Base-by-base conservation (phyloP, 345 rosid species). In the Aurinia saxatilis region DNA sequence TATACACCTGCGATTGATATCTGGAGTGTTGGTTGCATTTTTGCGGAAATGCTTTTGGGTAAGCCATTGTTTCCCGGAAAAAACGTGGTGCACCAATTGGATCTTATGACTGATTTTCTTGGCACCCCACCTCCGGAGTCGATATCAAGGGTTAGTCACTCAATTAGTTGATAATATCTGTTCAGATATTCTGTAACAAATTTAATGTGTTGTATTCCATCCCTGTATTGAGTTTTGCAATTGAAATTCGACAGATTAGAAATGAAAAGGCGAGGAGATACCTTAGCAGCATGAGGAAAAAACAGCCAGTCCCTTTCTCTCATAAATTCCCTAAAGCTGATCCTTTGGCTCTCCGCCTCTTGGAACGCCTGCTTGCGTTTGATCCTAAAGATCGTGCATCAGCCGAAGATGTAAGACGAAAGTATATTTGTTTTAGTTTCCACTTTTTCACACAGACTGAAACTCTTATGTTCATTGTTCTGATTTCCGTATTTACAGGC, bases 21-120 rank as follows among this genome's bases (percentile, higher is more conserved):
- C 34, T 92, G 98, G 98, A 92, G 98, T 80, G 81, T 92, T 50
- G 98, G 98, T 73, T 92, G 98, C 78, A 92, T 89, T 71, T 92
- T 92, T 70, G 97, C 99, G 17, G 99, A 92, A 80, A 81, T 92
- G 96, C 95, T 92, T 70, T 66, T 85, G 49, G 97, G 98, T 53
- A 87, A 80, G 72, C 98, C 97, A 40, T 66, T 92, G 58, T 92
- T 92, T 77, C 98, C 98, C 23, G 97, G 98, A 57, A 87, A 84
- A 78, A 92, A 92, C 70, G 96, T 91, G 75, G 98, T 86, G 67
- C 98, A 91, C 67, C 96, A 91, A 19, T 76, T 91, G 75, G 97
- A 92, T 80, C 87, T 92, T 31, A 92, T 91, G 92, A 91, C 95
- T 65, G 98, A 91, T 77, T 74, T 80, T 55, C 96, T 91, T 42